Percentiles rank a stretch among this genome's conserved stretches.
phyloP scores from a whole-genome alignment of 129 eudicot species.

The Flaveria ramosissima region DNA sequence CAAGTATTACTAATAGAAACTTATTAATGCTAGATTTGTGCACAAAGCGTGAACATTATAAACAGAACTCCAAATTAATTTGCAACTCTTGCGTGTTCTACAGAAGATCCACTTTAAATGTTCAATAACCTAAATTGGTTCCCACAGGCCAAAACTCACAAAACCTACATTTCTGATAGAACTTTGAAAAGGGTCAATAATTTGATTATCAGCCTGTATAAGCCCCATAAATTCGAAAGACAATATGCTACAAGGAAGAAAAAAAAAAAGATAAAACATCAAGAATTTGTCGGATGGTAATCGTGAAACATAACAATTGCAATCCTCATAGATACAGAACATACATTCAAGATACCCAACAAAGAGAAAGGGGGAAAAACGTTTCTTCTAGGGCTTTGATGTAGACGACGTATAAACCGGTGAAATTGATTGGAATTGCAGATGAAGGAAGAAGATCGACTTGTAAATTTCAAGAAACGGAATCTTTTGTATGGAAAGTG shows the following conservation, averaged over 20 bases:
- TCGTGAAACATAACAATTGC: not conserved
- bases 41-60: not conserved
- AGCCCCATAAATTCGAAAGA: not conserved
- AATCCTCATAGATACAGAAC: constrained; percentile 5
- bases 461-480: constrained; percentile 6
- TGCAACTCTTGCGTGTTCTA: not conserved
- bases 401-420: not conserved
- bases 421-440: constrained; percentile 12
- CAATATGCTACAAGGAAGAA: not conserved
- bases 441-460: not conserved
- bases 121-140: not conserved
- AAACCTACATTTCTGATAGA: not conserved
- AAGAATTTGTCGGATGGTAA: not conserved
- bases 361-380: constrained; percentile 21
- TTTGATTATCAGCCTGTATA: not conserved
- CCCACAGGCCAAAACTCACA: constrained; percentile 7
- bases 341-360: constrained; percentile 1
- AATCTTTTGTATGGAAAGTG: constrained; percentile 10
- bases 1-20: not conserved
- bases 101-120: not conserved
- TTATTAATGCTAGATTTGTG: not conserved
- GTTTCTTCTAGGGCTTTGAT: constrained; percentile 30
- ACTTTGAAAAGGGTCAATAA: not conserved
- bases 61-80: not conserved
- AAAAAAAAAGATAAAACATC: constrained; percentile 7